A percentile compares a stretch with the other conserved stretches of the same genome.
These are phyloP conservation scores for Phytophthora macrochlamydospora DNA, from an alignment of 352 stramenopile genomes.

Conservation along the genomic window DNA sequence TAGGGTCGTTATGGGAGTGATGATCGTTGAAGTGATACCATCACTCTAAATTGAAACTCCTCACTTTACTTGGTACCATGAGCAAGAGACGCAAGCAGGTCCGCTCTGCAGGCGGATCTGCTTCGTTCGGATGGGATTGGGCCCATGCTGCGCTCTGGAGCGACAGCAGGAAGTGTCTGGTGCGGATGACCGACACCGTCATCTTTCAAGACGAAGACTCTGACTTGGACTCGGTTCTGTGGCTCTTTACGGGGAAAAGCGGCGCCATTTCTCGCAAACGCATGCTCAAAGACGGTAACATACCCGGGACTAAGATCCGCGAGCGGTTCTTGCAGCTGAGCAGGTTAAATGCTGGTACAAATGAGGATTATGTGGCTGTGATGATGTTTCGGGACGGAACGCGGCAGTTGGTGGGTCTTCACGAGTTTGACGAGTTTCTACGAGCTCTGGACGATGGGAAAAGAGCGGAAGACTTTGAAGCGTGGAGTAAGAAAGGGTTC, in stretches of 20 bases:
- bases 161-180: conserved; percentile 28
- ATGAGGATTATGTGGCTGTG: conserved; percentile 14
- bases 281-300: conserved; percentile 13
- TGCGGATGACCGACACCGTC: conserved; percentile 51
- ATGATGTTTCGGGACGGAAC: conserved; percentile 27
- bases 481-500: conserved; percentile 7
- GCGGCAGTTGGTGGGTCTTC: conserved; percentile 21
- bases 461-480: not conserved
- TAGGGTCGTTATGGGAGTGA: not conserved
- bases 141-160: conserved; percentile 33
- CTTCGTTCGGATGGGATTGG: conserved; percentile 45
- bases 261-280: conserved; percentile 52
- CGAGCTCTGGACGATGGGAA: conserved; percentile 13
- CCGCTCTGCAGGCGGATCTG: conserved; percentile 1
- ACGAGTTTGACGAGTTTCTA: conserved; percentile 31
- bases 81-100: conserved; percentile 29
- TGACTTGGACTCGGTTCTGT: conserved; percentile 25
- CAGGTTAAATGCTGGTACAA: conserved; percentile 15
- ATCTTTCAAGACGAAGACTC: conserved; percentile 24
- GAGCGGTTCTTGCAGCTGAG: conserved; percentile 54
- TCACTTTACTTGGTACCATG: conserved; percentile 12
- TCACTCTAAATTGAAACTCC: not conserved
- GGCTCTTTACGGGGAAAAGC: conserved; percentile 63
- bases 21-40: not conserved
- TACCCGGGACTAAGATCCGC: conserved; percentile 39